Evolutionary conservation across 179 eudicot genomes (phyloP), one percentile per base, ranked within the genome.

Genomic region (Carnegiea gigantea): DNA sequence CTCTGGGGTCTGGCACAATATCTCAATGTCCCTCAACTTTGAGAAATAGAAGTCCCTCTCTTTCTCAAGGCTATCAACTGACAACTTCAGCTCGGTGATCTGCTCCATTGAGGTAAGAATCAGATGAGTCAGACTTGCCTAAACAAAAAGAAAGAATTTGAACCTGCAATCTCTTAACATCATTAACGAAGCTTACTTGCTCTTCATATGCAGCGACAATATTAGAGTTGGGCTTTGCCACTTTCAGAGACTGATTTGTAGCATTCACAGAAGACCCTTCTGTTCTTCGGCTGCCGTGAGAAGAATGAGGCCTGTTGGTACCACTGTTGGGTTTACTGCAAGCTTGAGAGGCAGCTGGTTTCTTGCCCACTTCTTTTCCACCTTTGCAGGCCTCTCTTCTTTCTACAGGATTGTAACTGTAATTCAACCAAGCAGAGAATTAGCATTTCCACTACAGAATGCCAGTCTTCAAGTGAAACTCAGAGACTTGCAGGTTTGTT

Each of bases 1-100:
- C 82, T 85, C 88, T 5, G 96, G 94, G 62, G 81, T 88, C 81
- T 93, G 98, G 88, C 98, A 93, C 84, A 93, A 46, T 78, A 93
- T 88, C 83, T 93, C 98, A 77, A 93, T 85, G 72, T 92, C 98
- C 86, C 98, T 90, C 86, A 93, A 77, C 87, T 93, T 93, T 17
- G 92, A 87, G 86, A 93, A 93, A 88, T 93, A 92, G 88, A 93
- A 93, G 80, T 93, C 98, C 78, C 96, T 88, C 77, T 92, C 98
- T 81, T 92, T 93, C 89, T 93, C 98, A 26, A 93, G 91, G 84
- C 94, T 88, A 74, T 93, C 96, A 21, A 93, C 91, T 15, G 94
- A 90, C 77, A 93, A 83, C 91, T 93, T 93, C 88, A 93, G 60
- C 82, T 93, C 93, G 2, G 96, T 92, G 49, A 93, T 92, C 98